phyloP scores from a whole-genome alignment of 495 filamentous ascomycete species.

The Bacidia gigantensis region DNA sequence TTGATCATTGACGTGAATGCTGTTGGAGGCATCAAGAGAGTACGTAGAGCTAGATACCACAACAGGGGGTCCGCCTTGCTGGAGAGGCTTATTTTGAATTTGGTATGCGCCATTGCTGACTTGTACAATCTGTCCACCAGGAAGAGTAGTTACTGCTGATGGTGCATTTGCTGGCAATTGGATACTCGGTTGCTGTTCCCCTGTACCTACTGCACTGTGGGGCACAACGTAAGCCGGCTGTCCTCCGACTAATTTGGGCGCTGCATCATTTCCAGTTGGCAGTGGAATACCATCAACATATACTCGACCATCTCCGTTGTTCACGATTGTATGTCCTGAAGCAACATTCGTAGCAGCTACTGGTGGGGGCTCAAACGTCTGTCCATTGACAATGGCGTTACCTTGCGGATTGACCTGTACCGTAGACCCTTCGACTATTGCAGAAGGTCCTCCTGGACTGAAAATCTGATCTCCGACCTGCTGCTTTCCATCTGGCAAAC shows the following conservation, averaged over 20 bases:
- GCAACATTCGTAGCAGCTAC: background rate
- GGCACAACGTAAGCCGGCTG: background rate
- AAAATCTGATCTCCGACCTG: background rate
- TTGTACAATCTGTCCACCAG: background rate
- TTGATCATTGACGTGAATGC: background rate
- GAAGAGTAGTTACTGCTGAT: background rate
- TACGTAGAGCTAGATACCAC: constrained; percentile 1
- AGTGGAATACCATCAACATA: background rate
- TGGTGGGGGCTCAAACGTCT: background rate
- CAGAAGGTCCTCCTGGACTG: constrained; percentile 1
- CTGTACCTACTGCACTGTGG: background rate
- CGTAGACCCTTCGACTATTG: background rate
- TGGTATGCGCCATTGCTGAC: background rate
- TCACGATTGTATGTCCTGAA: background rate
- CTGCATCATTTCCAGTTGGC: background rate
- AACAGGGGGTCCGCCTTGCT: background rate
- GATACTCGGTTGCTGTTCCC: background rate
- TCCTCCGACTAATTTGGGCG: background rate
- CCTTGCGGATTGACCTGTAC: constrained; percentile 6
- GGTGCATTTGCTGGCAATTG: background rate
- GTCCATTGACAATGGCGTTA: background rate
- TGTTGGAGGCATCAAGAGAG: background rate
- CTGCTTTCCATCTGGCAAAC: background rate
- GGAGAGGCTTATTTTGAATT: background rate
- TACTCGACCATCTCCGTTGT: background rate